Evolutionary conservation across 805 yeast genomes (phyloP).

Genomic region (Pichia manshurica): DNA sequence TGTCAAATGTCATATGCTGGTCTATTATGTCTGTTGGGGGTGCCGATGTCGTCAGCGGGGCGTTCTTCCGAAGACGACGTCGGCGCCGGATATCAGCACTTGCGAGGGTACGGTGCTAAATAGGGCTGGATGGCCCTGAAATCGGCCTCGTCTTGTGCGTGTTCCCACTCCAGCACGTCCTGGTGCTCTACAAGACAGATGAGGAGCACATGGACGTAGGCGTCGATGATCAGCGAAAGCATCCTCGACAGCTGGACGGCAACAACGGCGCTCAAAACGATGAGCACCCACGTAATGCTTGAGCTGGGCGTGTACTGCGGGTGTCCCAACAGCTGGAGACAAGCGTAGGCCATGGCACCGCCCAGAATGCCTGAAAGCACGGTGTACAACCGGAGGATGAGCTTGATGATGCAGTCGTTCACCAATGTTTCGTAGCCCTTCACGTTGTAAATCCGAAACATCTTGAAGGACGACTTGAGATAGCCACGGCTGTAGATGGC

Average conservation of each 20-base stretch:
- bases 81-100: too few species aligned
- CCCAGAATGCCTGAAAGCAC: conserved; percentile 50
- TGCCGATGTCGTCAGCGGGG: too few species aligned
- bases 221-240: conserved; percentile 62
- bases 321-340: conserved; percentile 63
- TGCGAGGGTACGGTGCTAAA: not conserved
- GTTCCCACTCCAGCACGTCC: conserved; percentile 63
- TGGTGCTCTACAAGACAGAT: conserved; percentile 82
- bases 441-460: conserved; percentile 64
- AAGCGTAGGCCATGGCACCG: conserved; percentile 53
- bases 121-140: not conserved
- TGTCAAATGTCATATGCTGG: too few species aligned
- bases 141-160: conserved; percentile 40
- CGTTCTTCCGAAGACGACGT: too few species aligned
- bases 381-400: conserved; percentile 68
- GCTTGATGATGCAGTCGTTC: conserved; percentile 76
- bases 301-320: conserved; percentile 31
- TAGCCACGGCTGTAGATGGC: conserved; percentile 81
- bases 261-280: conserved; percentile 41
- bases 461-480: conserved; percentile 66
- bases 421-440: conserved; percentile 80
- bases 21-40: too few species aligned
- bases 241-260: conserved; percentile 69
- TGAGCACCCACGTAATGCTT: conserved; percentile 12
- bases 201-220: conserved; percentile 78